phyloP scores from a whole-genome alignment of 1,284 basidiomycete genomes.

The Trichosporon faecale region DNA sequence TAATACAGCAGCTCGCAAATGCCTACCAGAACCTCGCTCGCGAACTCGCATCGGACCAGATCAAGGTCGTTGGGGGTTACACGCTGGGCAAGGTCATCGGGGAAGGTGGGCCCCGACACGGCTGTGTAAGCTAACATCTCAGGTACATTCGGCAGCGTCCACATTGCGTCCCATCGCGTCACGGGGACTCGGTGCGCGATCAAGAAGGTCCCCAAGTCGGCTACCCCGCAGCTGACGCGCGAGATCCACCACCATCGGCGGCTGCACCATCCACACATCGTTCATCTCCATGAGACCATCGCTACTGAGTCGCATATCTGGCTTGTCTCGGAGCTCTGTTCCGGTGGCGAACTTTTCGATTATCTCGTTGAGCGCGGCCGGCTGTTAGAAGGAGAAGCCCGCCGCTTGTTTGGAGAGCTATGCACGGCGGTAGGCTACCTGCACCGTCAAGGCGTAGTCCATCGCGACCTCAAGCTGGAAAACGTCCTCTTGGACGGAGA shows the following conservation, averaged over 20 bases:
- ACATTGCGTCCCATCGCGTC: constrained; percentile 85
- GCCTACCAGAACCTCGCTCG: constrained; percentile 96
- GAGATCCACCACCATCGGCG: constrained; percentile 98
- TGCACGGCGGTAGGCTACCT: constrained; percentile 91
- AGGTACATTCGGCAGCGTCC: constrained; percentile 91
- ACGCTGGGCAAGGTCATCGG: constrained; percentile 93
- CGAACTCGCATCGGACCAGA: constrained; percentile 82
- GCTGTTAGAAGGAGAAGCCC: constrained; percentile 75
- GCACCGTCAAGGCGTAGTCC: constrained; percentile 82
- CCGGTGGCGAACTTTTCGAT: constrained; percentile 94
- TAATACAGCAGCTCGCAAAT: constrained; percentile 64
- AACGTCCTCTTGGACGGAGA: constrained; percentile 88
- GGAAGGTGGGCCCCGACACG: constrained; percentile 67
- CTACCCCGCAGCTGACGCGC: constrained; percentile 83
- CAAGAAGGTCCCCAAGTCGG: constrained; percentile 94
- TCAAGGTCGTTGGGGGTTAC: constrained; percentile 91
- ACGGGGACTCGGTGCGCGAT: constrained; percentile 87
- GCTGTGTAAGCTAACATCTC: constrained; percentile 7
- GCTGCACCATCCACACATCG: constrained; percentile 89
- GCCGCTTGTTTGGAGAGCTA: constrained; percentile 86
- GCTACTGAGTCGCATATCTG: constrained; percentile 93
- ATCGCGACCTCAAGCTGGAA: constrained; percentile 94
- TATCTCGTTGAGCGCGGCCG: constrained; percentile 93
- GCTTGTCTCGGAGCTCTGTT: constrained; percentile 96
- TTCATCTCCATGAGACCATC: constrained; percentile 95